A percentile compares a stretch with the other conserved stretches of the same genome.
Conservation (phyloP, 345 rosid species). For the Aegle marmelos region DNA sequence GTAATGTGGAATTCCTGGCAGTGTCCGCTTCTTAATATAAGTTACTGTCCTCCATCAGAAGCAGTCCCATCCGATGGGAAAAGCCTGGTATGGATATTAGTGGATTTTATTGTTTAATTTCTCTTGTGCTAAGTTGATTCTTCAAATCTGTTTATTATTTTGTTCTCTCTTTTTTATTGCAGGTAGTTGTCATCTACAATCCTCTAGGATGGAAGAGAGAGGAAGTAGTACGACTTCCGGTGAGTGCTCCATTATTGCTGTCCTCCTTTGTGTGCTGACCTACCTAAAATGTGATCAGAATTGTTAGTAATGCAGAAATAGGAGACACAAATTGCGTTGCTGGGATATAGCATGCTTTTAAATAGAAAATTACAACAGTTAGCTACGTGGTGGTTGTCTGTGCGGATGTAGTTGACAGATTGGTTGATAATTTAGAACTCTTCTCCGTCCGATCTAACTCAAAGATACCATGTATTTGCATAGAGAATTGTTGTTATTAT, state of each 20-base stretch:
- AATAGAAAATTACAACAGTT: background rate
- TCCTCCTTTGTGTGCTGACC: conserved; percentile 6
- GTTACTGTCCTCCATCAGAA: conserved; percentile 93
- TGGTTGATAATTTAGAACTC: background rate
- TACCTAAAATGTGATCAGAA: background rate
- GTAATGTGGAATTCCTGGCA: conserved; percentile 23
- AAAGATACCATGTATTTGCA: background rate
- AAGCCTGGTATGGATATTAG: conserved; percentile 55
- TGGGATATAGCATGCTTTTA: background rate
- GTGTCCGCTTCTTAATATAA: conserved; percentile 93
- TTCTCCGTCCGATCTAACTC: background rate
- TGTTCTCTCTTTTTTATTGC: conserved; percentile 16
- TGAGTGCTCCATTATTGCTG: conserved; percentile 31
- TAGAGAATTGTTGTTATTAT: background rate
- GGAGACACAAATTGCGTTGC: background rate
- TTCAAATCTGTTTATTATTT: conserved; percentile 16
- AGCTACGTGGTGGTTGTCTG: background rate
- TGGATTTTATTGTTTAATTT: conserved; percentile 6
- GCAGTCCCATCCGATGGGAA: conserved; percentile 52
- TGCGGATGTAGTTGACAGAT: background rate
- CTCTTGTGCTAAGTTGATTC: conserved; percentile 6
- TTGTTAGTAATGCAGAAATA: background rate
- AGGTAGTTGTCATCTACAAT: conserved; percentile 82
- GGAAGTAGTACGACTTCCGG: conserved; percentile 77
- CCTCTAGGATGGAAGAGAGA: conserved; percentile 88